These are phyloP conservation scores for Tuber microsphaerosporum DNA, from an alignment of 495 filamentous ascomycete genomes.

Conservation along the genomic window DNA sequence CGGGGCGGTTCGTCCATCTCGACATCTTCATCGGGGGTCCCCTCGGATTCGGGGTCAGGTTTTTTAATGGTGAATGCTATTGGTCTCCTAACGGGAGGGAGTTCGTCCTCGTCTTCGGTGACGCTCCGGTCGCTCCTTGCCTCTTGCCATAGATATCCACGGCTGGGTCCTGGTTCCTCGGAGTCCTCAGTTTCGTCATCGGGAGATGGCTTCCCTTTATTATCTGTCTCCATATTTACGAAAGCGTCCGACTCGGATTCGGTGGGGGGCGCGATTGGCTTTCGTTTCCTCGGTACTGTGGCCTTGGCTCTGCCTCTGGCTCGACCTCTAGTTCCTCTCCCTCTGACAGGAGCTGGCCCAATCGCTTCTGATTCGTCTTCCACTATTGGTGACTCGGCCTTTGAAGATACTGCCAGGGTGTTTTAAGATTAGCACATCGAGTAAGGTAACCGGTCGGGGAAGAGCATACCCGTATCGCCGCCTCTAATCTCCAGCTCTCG, in stretches of 20 bases:
- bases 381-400: not conserved
- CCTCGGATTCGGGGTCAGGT: not conserved
- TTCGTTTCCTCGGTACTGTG: slow-evolving; percentile 25
- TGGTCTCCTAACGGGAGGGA: slow-evolving; percentile 34
- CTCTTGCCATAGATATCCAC: slow-evolving; percentile 23
- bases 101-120: slow-evolving; percentile 41
- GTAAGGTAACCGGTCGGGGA: not conserved
- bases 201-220: slow-evolving; percentile 14
- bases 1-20: slow-evolving; percentile 7
- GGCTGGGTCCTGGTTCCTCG: slow-evolving; percentile 7
- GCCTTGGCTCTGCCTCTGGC: slow-evolving; percentile 15
- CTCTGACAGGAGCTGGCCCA: not conserved
- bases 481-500: slow-evolving; percentile 15
- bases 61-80: slow-evolving; percentile 23
- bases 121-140: slow-evolving; percentile 35
- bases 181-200: slow-evolving; percentile 23
- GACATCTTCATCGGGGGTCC: slow-evolving; percentile 12
- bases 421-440: not conserved
- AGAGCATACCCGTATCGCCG: not conserved
- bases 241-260: slow-evolving; percentile 33
- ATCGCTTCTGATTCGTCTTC: not conserved
- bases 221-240: slow-evolving; percentile 34
- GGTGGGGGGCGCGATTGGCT: slow-evolving; percentile 16
- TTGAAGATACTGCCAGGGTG: not conserved
- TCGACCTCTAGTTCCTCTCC: slow-evolving; percentile 1